Percentiles rank a stretch among this genome's conserved stretches.
Conservation (phyloP, 2,329 filamentous ascomycete genomes). For the Botrytis fabae region DNA sequence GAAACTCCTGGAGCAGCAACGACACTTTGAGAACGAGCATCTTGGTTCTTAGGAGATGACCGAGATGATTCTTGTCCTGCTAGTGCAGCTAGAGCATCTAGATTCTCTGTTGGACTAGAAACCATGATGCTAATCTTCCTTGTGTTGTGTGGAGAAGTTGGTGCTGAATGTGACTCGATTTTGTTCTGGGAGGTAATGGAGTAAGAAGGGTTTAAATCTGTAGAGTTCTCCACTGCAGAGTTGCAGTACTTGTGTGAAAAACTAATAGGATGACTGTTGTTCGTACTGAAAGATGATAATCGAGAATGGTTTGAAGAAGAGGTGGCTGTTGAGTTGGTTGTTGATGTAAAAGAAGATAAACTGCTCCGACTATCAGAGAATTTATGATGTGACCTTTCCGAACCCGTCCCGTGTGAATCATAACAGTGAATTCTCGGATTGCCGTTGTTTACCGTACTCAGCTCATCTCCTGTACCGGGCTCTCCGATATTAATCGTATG, state of each 20-base stretch:
- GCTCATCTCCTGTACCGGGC: constrained; percentile 1
- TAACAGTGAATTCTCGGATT: constrained; percentile 26
- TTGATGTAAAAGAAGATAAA: constrained; percentile 41
- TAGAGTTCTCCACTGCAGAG: background rate
- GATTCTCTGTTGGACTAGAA: constrained; percentile 33
- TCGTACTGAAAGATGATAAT: constrained; percentile 41
- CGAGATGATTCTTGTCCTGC: constrained; percentile 31
- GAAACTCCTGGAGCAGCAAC: constrained; percentile 5
- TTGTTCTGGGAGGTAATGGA: background rate
- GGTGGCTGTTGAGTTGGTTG: constrained; percentile 37
- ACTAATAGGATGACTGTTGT: constrained; percentile 28
- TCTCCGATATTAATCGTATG: constrained; percentile 19
- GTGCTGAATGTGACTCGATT: constrained; percentile 11
- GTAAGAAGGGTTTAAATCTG: constrained; percentile 4
- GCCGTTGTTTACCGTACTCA: background rate
- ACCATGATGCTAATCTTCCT: constrained; percentile 6
- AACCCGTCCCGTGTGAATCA: constrained; percentile 29
- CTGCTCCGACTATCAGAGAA: constrained; percentile 41
- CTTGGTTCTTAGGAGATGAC: constrained; percentile 1
- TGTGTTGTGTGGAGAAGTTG: constrained; percentile 14
- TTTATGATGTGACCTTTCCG: constrained; percentile 36
- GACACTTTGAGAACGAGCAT: constrained; percentile 14
- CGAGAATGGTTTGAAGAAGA: constrained; percentile 40
- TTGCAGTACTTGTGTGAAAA: constrained; percentile 9
- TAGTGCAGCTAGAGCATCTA: constrained; percentile 34